Evolutionary conservation across 176 grass and related monocot species (phyloP), one percentile per base, ranked within the genome.

Genomic region (Eremochloa ophiuroides): DNA sequence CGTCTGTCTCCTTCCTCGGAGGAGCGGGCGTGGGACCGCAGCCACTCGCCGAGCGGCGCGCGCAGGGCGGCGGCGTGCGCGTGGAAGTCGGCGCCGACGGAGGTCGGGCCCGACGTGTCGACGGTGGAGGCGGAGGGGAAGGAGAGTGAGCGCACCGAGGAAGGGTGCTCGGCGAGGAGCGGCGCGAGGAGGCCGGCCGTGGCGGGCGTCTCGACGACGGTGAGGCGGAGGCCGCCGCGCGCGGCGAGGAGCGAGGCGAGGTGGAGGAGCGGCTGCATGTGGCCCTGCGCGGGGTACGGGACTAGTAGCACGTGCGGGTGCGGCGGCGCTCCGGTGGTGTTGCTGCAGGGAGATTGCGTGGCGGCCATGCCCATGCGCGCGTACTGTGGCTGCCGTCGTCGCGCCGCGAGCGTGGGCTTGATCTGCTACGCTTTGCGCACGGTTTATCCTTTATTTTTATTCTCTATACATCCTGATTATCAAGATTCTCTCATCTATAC

Each of bases 241-340:
- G 89, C 85, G 68, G 91, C 89, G 26, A 94, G 89, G 25, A 94
- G 92, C n/a, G 89, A 84, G 23, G 89, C 79, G 62, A 65, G 62
- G 62, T 65, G 62, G 0, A 65, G 62, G 30, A 65, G 62, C 30
- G 62, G 30, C 30, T 20, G 62, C 33, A 85, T 73, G 80, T 94
- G 92, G 15, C 89, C 89, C 73, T 80, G 89, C 4, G 92, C 68
- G 3, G 86, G 92, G 77, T 80, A 94, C 18, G 89, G 92, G 8
- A 94, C 67, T 5, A 94, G 33, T 10, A 94, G 71, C 38, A 94
- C 37, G 43, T 94, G 92, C 2, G 82, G 78, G n/a, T n/a, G n/a
- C n/a, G n/a, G n/a, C n/a, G n/a, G n/a, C 41, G 35, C 81, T 22
- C 31, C n/a, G 15, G 3, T 10, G 9, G 29, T 17, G 61, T 15